Evolutionary conservation across 805 yeast genomes (phyloP), one percentile per base, ranked within the genome.

Genomic region (Sporopachydermia lactativora): DNA sequence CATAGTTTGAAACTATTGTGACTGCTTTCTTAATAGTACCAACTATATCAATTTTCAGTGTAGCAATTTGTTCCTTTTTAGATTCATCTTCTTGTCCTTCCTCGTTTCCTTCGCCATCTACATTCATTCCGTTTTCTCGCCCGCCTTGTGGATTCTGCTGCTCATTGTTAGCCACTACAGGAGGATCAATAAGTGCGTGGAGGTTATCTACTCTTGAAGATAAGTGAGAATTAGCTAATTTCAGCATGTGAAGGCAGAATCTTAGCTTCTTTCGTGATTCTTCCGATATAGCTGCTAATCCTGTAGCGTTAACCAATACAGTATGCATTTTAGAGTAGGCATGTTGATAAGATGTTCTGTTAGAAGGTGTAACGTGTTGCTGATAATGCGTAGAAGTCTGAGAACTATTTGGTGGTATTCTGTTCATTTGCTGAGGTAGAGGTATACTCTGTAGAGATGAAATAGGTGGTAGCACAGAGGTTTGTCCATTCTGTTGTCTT

Each of bases 21-120:
- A 88, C 86, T 38, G 86, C 85, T 54, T 85, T 89, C 55, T 84
- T 83, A 17, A 92, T 88, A 0, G 96, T 92, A 1, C 81, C 72
- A 5, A 88, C 78, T 28, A 89, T 84, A 49, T 89, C 98, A 48
- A 77, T 72, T 47, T 83, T 81, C 28, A 88, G 69, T 37, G 55
- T 58, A 5, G 51, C 49, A 15, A 58, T 48, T 8, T 8, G 31
- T n/a, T 24, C 31, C 31, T 24, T 8, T 24, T 24, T 24, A 8
- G 31, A 24, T 24, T 24, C 31, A 24, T 8, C 75, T 64, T 5
- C 55, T 52, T 11, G 59, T 36, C 45, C 47, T 14, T 40, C 45
- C 19, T 34, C 18, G 13, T 38, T 37, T 18, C 17, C 35, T 11
- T 16, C 41, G 15, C 34, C 38, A 19, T 40, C 39, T 6, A 31